A percentile compares a stretch with the other conserved stretches of the same genome.
Evolutionary conservation across 768 basidiomycete species (phyloP).

Genomic region (Suillus weaverae): DNA sequence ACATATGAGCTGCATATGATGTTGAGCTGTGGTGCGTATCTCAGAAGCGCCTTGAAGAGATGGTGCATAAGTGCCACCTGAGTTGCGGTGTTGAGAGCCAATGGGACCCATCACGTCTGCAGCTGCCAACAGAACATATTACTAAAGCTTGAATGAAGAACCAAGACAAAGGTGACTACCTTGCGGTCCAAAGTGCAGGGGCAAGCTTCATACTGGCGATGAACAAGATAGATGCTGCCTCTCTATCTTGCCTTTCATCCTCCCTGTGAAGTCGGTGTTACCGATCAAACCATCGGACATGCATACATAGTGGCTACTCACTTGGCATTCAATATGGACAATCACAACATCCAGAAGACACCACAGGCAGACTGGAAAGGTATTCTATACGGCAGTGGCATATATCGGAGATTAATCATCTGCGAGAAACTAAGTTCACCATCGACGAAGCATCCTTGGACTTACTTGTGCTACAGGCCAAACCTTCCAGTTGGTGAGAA

Average conservation of each 20-base stretch:
- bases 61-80: too few relatives aligned
- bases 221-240: constrained; percentile 15
- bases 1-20: too few relatives aligned
- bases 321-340: constrained; percentile 80
- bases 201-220: too few relatives aligned
- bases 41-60: too few relatives aligned
- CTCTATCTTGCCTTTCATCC: constrained; percentile 50
- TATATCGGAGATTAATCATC: constrained; percentile 81
- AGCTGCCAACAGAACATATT: too few relatives aligned
- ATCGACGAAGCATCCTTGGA: neutral
- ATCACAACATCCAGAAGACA: constrained; percentile 89
- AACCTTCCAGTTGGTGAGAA: constrained; percentile 89
- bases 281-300: neutral
- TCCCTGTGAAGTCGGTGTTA: constrained; percentile 41
- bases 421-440: constrained; percentile 27
- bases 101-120: too few relatives aligned
- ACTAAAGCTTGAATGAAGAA: too few relatives aligned
- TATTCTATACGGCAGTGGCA: constrained; percentile 81
- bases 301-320: constrained; percentile 35
- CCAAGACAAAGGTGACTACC: too few relatives aligned
- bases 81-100: too few relatives aligned
- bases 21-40: too few relatives aligned
- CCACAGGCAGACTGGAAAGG: constrained; percentile 89
- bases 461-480: constrained; percentile 76
- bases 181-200: too few relatives aligned